Percentiles rank a stretch among this genome's conserved stretches.
Conservation (phyloP, 1,284 basidiomycete species). For the Naganishia sp. region DNA sequence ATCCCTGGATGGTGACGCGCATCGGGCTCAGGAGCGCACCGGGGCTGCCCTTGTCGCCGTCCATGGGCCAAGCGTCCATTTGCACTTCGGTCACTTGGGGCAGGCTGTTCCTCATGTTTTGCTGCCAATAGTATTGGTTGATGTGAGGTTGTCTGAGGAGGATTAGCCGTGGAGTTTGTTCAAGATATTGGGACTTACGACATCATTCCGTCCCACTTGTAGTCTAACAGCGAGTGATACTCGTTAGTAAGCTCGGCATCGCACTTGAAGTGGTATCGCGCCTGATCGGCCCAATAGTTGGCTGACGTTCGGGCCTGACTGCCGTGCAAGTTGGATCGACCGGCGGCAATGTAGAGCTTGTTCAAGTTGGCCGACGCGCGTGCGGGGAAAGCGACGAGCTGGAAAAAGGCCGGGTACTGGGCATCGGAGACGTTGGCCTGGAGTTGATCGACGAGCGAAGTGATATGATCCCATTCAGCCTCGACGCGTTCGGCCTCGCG, state of each 20-base stretch:
- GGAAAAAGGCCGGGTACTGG: slow-evolving; percentile 65
- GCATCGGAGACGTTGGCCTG: slow-evolving; percentile 59
- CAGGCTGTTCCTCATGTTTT: slow-evolving; percentile 62
- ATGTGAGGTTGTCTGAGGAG: slow-evolving; percentile 36
- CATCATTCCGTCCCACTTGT: slow-evolving; percentile 59
- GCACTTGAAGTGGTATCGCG: slow-evolving; percentile 51
- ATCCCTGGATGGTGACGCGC: slow-evolving; percentile 65
- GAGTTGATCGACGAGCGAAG: slow-evolving; percentile 60
- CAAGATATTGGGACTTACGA: slow-evolving; percentile 43
- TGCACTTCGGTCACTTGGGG: slow-evolving; percentile 39
- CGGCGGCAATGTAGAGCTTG: slow-evolving; percentile 60
- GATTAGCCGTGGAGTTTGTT: slow-evolving; percentile 46
- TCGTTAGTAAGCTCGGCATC: slow-evolving; percentile 48
- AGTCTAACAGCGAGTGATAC: slow-evolving; percentile 63
- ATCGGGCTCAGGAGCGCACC: slow-evolving; percentile 62
- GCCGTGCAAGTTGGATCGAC: slow-evolving; percentile 63
- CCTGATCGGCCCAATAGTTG: slow-evolving; percentile 62
- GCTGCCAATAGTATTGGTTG: slow-evolving; percentile 63
- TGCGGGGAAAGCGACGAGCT: slow-evolving; percentile 66
- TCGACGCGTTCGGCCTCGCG: slow-evolving; percentile 65
- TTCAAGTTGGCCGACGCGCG: slow-evolving; percentile 56
- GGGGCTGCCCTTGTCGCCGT: slow-evolving; percentile 33
- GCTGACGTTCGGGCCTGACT: slow-evolving; percentile 66
- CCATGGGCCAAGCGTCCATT: slow-evolving; percentile 24
- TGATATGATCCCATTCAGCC: slow-evolving; percentile 58